Base-by-base conservation (phyloP, 192 early-diverging fungal genomes). In the Coemansia sp. region DNA sequence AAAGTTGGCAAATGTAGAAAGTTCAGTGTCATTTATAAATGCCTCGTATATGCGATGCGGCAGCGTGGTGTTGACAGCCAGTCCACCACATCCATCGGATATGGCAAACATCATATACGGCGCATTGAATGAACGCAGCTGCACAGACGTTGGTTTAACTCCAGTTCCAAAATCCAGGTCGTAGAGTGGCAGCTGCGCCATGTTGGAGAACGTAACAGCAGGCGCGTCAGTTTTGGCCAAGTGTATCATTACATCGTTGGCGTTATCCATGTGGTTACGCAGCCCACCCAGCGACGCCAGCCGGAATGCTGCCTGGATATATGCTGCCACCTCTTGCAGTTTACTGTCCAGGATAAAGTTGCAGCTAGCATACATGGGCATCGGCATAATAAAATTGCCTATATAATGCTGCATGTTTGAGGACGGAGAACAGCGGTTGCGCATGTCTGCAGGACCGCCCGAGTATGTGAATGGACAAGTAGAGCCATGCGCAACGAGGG, bases 41-140 rank as follows among this genome's bases (percentile, higher is more conserved):
- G 56, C 54, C 19, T 23, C 50, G 31, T 23, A 34, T 10, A 48
- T 31, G 20, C 26, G 19, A 5, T n/a, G 15, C 0, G 72, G 66
- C 51, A 74, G 17, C 22, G 56, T 36, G n/a, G 38, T 46, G 54
- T 75, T 75, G 19, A 51, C 20, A 10, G 65, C 54, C 11, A 75
- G 25, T 2, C 72, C 72, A 12, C 59, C 62, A 26, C 12, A 7
- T 8, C 64, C 68, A 21, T 70, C 68, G 4, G 28, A 12, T 3
- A 66, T 54, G 26, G 73, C 67, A 66, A 70, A 69, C n/a, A 63
- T 22, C 50, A 75, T 75, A 11, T 57, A 34, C 0, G 68, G 64
- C 0, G 68, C 49, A n/a, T 63, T 60, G 22, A 75, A 56, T 15
- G 67, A 52, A 34, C 68, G 55, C 53, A 75, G 19, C 36, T 70